phyloP scores from a whole-genome alignment of 805 yeast species.

The Candida ipomoeae region DNA sequence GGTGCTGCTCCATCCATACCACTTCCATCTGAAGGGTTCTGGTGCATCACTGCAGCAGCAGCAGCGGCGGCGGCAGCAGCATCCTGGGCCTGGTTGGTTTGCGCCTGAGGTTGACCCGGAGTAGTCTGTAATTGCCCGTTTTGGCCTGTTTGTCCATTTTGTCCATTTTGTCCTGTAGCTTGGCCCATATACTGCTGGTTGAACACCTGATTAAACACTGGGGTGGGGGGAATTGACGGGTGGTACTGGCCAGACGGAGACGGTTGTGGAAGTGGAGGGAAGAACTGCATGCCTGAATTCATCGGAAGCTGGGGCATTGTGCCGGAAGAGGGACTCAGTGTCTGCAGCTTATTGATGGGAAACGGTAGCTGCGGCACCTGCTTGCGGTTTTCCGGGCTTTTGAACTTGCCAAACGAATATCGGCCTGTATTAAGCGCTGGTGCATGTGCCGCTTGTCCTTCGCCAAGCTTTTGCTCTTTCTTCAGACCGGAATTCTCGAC shows the following conservation, averaged over 20 bases:
- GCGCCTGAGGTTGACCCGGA: background rate
- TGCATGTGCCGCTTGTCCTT: constrained; percentile 7
- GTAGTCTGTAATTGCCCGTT: background rate
- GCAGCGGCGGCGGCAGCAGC: constrained; percentile 4
- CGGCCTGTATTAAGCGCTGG: constrained; percentile 10
- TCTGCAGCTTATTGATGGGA: constrained; percentile 37
- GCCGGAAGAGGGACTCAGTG: constrained; percentile 37
- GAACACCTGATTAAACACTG: constrained; percentile 25
- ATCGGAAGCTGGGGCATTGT: constrained; percentile 37
- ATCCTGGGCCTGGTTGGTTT: constrained; percentile 2
- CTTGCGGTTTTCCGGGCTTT: constrained; percentile 16
- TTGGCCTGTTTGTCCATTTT: background rate
- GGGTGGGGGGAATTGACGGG: constrained; percentile 26
- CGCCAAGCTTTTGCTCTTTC: constrained; percentile 6
- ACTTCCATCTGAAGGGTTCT: background rate
- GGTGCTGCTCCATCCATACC: constrained; percentile 8
- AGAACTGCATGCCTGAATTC: constrained; percentile 15
- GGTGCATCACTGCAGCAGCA: constrained; percentile 1
- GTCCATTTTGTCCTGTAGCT: background rate
- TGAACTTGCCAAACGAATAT: constrained; percentile 15
- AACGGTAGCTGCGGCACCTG: constrained; percentile 25
- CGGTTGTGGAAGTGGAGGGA: constrained; percentile 29
- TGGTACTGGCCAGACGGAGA: constrained; percentile 21
- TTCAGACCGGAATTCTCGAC: constrained; percentile 21
- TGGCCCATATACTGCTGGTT: constrained; percentile 17